Evolutionary conservation across 163 green algal genomes (phyloP).

Genomic region (Coccomyxa subellipsoidea): DNA sequence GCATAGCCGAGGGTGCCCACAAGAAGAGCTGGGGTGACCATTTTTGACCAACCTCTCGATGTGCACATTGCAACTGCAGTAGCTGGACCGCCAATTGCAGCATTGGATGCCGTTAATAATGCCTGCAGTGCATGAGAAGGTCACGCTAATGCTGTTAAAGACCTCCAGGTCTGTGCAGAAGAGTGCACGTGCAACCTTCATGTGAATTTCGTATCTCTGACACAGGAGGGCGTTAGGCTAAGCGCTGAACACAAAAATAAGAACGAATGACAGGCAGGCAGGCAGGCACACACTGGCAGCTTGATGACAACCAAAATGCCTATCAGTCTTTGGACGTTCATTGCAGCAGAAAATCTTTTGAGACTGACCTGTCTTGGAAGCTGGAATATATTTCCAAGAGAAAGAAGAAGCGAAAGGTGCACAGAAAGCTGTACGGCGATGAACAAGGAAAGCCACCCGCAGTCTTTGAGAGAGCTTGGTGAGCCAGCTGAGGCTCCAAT

Average conservation of each 20-base stretch:
- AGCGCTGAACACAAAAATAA: no score
- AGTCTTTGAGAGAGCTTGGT: constrained; percentile 14
- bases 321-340: no score
- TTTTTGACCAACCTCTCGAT: constrained; percentile 41
- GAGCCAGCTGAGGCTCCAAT: constrained; percentile 47
- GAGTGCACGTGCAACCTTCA: no score
- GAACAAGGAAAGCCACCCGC: constrained; percentile 37
- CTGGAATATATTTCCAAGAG: constrained; percentile 9
- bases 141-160: no score
- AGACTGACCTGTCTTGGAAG: constrained; percentile 26
- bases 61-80: constrained; percentile 66
- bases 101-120: constrained; percentile 65
- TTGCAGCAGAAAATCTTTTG: no score
- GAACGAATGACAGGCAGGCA: no score
- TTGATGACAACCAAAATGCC: no score
- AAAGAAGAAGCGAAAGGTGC: constrained; percentile 37
- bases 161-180: no score
- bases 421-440: constrained; percentile 52
- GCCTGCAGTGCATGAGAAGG: constrained; percentile 7
- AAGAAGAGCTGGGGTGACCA: constrained; percentile 57
- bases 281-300: no score
- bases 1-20: constrained; percentile 55
- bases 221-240: no score
- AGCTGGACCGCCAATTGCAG: constrained; percentile 61
- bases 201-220: background rate